A percentile compares a stretch with the other conserved stretches of the same genome.
Conservation (phyloP, 2,329 filamentous ascomycete genomes). For the Phialocephala subalpina region DNA sequence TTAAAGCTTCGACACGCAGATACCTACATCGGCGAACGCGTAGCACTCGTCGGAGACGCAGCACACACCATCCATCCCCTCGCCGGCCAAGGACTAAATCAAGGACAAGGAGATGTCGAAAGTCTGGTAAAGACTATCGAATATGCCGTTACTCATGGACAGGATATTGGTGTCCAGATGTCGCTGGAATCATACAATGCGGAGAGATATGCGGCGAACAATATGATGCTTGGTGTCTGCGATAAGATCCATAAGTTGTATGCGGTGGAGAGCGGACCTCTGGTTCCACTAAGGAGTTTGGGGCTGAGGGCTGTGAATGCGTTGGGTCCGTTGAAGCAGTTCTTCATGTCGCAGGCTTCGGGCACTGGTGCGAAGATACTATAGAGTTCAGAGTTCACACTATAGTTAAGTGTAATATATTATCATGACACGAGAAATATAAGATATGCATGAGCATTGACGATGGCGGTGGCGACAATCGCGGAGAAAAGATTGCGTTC, state of each 20-base stretch:
- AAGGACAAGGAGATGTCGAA: constrained; percentile 88
- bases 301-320: constrained; percentile 81
- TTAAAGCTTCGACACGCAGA: constrained; percentile 93
- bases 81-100: constrained; percentile 92
- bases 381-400: constrained; percentile 20
- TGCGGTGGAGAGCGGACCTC: constrained; percentile 77
- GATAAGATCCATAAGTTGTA: constrained; percentile 96
- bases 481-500: constrained; percentile 11
- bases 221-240: constrained; percentile 77
- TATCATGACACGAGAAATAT: constrained; percentile 18
- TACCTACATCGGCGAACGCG: constrained; percentile 88
- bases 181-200: constrained; percentile 82
- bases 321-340: constrained; percentile 78
- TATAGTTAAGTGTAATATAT: constrained; percentile 17
- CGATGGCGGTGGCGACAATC: background rate
- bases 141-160: constrained; percentile 80
- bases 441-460: constrained; percentile 18
- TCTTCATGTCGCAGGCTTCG: constrained; percentile 81
- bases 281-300: constrained; percentile 81
- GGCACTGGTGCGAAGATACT: constrained; percentile 60
- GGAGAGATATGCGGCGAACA: constrained; percentile 85
- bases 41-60: constrained; percentile 92
- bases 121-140: constrained; percentile 78
- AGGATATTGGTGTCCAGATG: constrained; percentile 83
- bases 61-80: constrained; percentile 96